Percentiles rank a stretch among this genome's conserved stretches.
Conservation (phyloP, 2,329 filamentous ascomycete species). For the Sphaerulina vaccinii region DNA sequence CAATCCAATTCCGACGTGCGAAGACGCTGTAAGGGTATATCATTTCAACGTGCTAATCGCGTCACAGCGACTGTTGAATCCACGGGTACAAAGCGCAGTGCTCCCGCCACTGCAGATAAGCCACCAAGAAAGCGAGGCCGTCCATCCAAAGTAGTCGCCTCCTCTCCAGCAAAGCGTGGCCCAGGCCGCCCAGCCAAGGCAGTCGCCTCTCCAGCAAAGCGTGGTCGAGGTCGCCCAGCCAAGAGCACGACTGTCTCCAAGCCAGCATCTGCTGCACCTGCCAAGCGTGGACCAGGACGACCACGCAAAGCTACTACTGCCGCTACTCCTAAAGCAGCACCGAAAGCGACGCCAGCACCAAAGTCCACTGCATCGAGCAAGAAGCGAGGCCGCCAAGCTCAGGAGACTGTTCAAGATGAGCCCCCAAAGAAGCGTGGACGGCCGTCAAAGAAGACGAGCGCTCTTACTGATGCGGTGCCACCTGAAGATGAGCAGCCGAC, state of each 20-base stretch:
- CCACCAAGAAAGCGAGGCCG: constrained; percentile 36
- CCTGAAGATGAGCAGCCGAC: constrained; percentile 17
- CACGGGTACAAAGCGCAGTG: neutral
- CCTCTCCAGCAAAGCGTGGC: constrained; percentile 1
- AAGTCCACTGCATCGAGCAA: constrained; percentile 15
- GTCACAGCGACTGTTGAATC: neutral
- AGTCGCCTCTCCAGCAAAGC: neutral
- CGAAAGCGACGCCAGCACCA: constrained; percentile 9
- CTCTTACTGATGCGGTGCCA: constrained; percentile 5
- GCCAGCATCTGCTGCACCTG: neutral
- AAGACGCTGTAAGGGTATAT: neutral
- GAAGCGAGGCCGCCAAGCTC: constrained; percentile 26
- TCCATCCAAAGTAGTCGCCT: constrained; percentile 12
- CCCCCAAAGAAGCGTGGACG: constrained; percentile 32
- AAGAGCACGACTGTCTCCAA: constrained; percentile 2
- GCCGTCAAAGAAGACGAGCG: constrained; percentile 20
- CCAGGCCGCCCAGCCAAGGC: constrained; percentile 17
- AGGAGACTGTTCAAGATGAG: constrained; percentile 8
- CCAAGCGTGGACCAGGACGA: constrained; percentile 6
- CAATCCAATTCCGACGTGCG: too few species aligned
- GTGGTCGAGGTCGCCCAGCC: constrained; percentile 12
- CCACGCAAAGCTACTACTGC: constrained; percentile 6
- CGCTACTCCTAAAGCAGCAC: neutral
- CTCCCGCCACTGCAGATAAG: constrained; percentile 1
- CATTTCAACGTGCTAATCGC: neutral